Base-by-base conservation (phyloP, 2,329 filamentous ascomycete species). In the Aspergillus sp. region DNA sequence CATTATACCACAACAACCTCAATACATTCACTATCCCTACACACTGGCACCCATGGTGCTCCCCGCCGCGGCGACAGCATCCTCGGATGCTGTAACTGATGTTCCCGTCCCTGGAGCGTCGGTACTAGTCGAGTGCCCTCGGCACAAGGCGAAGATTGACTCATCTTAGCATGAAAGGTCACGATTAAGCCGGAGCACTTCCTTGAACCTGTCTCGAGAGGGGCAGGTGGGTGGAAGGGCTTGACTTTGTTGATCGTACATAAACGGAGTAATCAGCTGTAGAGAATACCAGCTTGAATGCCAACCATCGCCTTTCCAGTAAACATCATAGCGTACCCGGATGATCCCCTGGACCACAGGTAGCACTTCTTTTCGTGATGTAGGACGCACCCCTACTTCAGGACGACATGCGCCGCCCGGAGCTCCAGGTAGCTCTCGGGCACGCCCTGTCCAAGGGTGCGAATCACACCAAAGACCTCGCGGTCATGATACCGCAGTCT, bases 181-280 rank as follows among this genome's bases (percentile, higher is more conserved):
- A 87, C 90, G 88, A 96, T 94, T 96, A 96, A 97, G 92, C 92
- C 91, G 92, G 92, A 96, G 91, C 89, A 84, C 84, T 86, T 87
- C 86, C 85, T 92, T 87, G 83, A 89, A 86, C 85, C 85, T 81
- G 79, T 78, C 76, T 83, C 78, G 89, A 96, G 77, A 95, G 88
- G 84, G 79, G 72, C 72, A 76, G 85, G 85, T 88, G 89, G 87
- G 85, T 96, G 88, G 90, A 87, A 86, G 82, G 79, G 90, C 84
- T 96, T 96, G 92, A 96, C 90, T 96, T 90, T 89, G 89, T 84
- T 86, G 88, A 83, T 87, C 88, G 79, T 76, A 94, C 89, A 93
- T 82, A 44, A 45, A 21, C 43, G 44, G 19, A 38, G 42, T 47
- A 48, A 36, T 34, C 46, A 34, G 51, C 25, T 29, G 25, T 10